A percentile compares a stretch with the other conserved stretches of the same genome.
These are phyloP conservation scores for Crithidia bombi DNA, from an alignment of 208 protist species.

Conservation along the genomic window DNA sequence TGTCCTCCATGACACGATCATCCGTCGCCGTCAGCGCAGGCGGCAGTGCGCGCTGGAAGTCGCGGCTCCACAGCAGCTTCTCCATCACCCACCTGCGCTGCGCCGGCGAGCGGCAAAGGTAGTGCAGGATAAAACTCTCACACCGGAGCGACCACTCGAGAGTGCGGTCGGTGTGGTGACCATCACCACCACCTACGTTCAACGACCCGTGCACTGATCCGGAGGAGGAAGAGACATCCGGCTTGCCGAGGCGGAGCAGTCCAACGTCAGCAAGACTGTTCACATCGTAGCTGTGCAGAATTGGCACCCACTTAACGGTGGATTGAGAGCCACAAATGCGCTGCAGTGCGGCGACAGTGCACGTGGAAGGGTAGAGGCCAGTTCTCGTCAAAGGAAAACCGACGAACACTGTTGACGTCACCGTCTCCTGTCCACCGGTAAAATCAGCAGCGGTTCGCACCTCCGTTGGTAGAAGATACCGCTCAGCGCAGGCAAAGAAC, in stretches of 20 bases:
- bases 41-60: slow-evolving; percentile 14
- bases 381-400: slow-evolving; percentile 45
- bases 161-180: neutral
- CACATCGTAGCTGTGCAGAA: slow-evolving; percentile 46
- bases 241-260: slow-evolving; percentile 27
- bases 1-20: slow-evolving; percentile 7
- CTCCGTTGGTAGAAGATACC: slow-evolving; percentile 14
- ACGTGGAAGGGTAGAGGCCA: slow-evolving; percentile 42
- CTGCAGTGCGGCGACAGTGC: slow-evolving; percentile 38
- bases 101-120: slow-evolving; percentile 30
- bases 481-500: slow-evolving; percentile 72
- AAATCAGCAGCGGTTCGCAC: neutral
- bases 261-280: slow-evolving; percentile 34
- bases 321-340: slow-evolving; percentile 33
- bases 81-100: slow-evolving; percentile 27
- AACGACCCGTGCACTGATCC: neutral
- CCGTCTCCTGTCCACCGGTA: neutral
- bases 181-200: neutral
- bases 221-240: neutral
- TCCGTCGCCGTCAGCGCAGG: neutral
- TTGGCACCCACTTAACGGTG: slow-evolving; percentile 39
- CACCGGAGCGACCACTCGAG: slow-evolving; percentile 17
- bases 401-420: slow-evolving; percentile 18
- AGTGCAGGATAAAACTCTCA: slow-evolving; percentile 26
- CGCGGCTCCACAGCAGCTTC: slow-evolving; percentile 29